Evolutionary conservation across 1,284 basidiomycete species (phyloP), one percentile per base, ranked within the genome.

Genomic region (Porodaedalea pini): DNA sequence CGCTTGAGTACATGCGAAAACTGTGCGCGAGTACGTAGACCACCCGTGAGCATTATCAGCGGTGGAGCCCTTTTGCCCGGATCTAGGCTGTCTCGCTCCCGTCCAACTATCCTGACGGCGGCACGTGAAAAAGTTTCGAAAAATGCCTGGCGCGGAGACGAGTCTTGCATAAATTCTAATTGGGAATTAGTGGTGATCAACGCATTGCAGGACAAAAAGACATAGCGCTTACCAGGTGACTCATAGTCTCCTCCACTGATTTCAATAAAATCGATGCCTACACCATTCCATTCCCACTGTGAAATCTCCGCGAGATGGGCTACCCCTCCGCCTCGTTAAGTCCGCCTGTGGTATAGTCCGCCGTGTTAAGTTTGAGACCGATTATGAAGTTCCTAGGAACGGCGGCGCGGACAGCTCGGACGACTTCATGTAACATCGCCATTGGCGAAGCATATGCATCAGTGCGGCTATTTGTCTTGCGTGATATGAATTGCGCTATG

Each of bases 201-300:
- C 23, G 39, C 44, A 21, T 49, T 23, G 32, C 47, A 10, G 10
- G 34, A n/a, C 25, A 34, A 19, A 40, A 54, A 53, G 29, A 61
- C 47, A 44, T 13, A 36, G 1, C n/a, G 60, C 76, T 49, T 66
- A 85, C 89, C 83, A 62, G 90, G 88, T 25, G 79, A 81, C 68
- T 94, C 90, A 65, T 95, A 95, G 66, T 89, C 87, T 1, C 92
- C 92, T 2, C 92, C 93, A 61, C 87, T 92, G 59, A 95, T 82
- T 71, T 94, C 90, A 52, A 95, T 85, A 68, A 92, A 90, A 69
- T 94, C 92, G 1, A 93, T 69, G 10, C 73, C 71, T 0, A 77
- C 76, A 11, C 43, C 43, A 7, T 36, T 31, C 39, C 44, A 51
- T 25, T 43, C 25, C 80, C 87, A 90, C 25, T 71, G 70, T 0